A percentile compares a stretch with the other conserved stretches of the same genome.
Conservation (phyloP, 495 filamentous ascomycete genomes). For the Gamarada debralockiae region DNA sequence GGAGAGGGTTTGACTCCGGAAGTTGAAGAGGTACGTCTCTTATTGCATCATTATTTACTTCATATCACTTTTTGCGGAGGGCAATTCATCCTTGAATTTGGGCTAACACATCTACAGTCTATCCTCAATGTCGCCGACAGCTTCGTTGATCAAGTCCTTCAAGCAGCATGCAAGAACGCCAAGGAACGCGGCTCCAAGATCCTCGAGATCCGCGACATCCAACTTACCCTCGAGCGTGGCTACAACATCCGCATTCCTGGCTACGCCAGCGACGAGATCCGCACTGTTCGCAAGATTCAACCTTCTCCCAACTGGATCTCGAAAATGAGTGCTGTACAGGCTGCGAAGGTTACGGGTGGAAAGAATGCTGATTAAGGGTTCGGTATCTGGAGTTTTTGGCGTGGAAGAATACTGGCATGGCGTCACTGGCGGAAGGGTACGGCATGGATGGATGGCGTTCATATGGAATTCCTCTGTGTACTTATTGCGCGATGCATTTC, state of each 20-base stretch:
- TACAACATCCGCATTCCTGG: conserved; percentile 98
- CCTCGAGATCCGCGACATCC: conserved; percentile 90
- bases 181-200: conserved; percentile 86
- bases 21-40: conserved; percentile 78
- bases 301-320: conserved; percentile 83
- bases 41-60: conserved; percentile 1
- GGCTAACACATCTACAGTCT: conserved; percentile 48
- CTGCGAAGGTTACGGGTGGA: conserved; percentile 71
- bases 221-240: conserved; percentile 91
- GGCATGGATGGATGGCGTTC: conserved; percentile 3
- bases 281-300: conserved; percentile 88
- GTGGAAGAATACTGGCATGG: not conserved
- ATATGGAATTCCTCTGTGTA: not conserved
- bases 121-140: conserved; percentile 88
- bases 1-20: conserved; percentile 74
- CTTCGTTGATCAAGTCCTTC: conserved; percentile 88
- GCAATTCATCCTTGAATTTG: not conserved
- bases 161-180: conserved; percentile 81
- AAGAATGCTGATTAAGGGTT: conserved; percentile 41
- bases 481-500: no score
- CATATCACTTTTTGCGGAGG: not conserved
- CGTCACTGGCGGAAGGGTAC: conserved; percentile 4
- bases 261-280: conserved; percentile 87
- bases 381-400: not conserved
- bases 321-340: conserved; percentile 94